Base-by-base conservation (phyloP, 2,329 filamentous ascomycete species). In the Colletotrichum filicis region DNA sequence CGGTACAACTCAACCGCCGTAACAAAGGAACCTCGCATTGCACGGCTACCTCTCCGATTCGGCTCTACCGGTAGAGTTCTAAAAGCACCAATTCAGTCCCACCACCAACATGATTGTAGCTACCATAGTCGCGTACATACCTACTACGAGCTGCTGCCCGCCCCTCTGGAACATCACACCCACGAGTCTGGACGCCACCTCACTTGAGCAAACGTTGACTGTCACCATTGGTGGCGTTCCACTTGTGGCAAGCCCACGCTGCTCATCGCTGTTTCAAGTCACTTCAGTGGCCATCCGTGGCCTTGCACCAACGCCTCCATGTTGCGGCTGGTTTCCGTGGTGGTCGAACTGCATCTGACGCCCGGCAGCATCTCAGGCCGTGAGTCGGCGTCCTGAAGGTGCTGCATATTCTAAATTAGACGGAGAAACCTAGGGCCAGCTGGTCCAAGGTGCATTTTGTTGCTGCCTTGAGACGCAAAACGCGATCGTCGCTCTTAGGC, bases 341-440 rank as follows among this genome's bases (percentile, higher is more conserved):
- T 30, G 55, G 37, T 58, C 55, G 32, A 70, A 70, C 49, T 62
- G 32, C 60, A 61, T 65, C 66, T 70, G 66, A 69, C 42, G 66
- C 58, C 26, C 55, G 30, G 70, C 70, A 46, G n/a, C 60, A 71
- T 37, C 59, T 24, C 57, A 46, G 57, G 7, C 26, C 28, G 24
- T 37, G 46, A 11, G 14, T 49, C 71, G 68, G 62, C 61, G 52
- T 61, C 61, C 57, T 56, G 24, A 74, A 62, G 42, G 56, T 62
- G 62, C 66, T 72, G 61, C 61, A 66, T 26, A 26, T 32, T 67
- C 62, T 74, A 74, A 67, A 74, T 74, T 72, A 67, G 61, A 66
- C 56, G 62, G 70, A 32, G 14, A 22, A 22, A 49, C 59, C 19
- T 73, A 65, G 60, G 22, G 32, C 66, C n/a, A n/a, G n/a, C 56